Evolutionary conservation across 345 rosid genomes (phyloP), one percentile per base, ranked within the genome.

Genomic region (Camelina hispida): DNA sequence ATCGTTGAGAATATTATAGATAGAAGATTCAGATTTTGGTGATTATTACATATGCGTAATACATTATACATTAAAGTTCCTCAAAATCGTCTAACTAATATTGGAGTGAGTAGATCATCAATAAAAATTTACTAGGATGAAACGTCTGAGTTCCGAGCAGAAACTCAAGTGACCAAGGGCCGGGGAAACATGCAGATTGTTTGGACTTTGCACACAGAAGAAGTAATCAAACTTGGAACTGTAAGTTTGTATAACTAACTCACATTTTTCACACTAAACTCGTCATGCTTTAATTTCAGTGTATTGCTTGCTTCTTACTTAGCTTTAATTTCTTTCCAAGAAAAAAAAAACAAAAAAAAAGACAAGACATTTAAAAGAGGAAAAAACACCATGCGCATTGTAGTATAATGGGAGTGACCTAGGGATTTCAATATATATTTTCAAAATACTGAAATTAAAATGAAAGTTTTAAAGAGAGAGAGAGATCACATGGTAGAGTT

Each of bases 401-500:
- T 8, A 55, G 6, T 9, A 28, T 55, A 7, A 2, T 25, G 9
- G 10, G 35, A 37, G 3, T 37, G 5, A 15, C 10, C 25, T 37
- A 37, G 6, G 28, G 16, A 3, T 59, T 37, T 11, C 14, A 11
- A 18, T 37, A 12, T 38, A 3, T 0, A 38, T 18, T 10, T 18
- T 17, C 22, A 2, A 14, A n/a, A 8, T 0, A 7, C 32, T 70
- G 4, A 51, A 71, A 72, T 23, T n/a, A 23, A 62, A 51, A 51
- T 42, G 44, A 62, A 72, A 72, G 18, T 18, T 72, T 37, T 37
- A 61, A 61, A 62, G 18, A 62, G 10, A 9, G 17, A 62, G 10
- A 9, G 62, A 63, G 20, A 2, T 62, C 69, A 72, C 76, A 62
- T 72, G 69, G 76, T 18, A 28, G 44, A 63, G 53, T 62, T 62